Conservation (phyloP, 306 rosid species). For the Canavalia gladiata region DNA sequence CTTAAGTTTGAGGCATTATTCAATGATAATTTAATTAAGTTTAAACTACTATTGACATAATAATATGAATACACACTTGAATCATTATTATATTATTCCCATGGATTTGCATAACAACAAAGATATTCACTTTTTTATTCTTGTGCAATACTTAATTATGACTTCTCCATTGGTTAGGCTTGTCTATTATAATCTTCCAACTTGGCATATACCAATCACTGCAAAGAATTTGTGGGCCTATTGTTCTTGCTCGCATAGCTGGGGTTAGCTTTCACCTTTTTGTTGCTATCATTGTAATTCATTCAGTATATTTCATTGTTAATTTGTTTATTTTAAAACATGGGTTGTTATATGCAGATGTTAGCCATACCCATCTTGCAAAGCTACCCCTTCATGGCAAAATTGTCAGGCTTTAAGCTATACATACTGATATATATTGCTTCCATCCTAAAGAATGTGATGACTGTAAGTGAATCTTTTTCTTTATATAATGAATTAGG, state of each 20-base stretch:
- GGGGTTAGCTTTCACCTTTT: slow-evolving; percentile 59
- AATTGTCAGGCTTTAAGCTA: slow-evolving; percentile 61
- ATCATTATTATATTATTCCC: too few relatives aligned
- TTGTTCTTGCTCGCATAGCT: slow-evolving; percentile 50
- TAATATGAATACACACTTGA: too few relatives aligned
- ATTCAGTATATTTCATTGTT: neutral
- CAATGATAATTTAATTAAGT: too few relatives aligned
- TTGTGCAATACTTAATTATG: too few relatives aligned
- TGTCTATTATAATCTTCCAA: too few relatives aligned
- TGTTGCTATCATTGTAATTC: neutral
- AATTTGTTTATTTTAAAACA: neutral
- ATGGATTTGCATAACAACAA: too few relatives aligned
- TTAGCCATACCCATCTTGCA: slow-evolving; percentile 73
- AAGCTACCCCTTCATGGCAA: slow-evolving; percentile 65
- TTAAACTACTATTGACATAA: too few relatives aligned
- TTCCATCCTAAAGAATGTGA: slow-evolving; percentile 58
- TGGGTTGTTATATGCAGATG: slow-evolving; percentile 48
- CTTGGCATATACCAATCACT: too few relatives aligned
- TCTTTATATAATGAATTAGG: neutral
- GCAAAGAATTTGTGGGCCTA: too few relatives aligned
- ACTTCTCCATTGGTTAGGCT: too few relatives aligned
- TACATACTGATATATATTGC: slow-evolving; percentile 53
- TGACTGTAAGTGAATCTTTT: slow-evolving; percentile 63
- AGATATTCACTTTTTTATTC: too few relatives aligned
- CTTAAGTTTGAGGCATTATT: too few relatives aligned